phyloP scores from a whole-genome alignment of 768 basidiomycete species.

The Dacryopinax primogenitus region DNA sequence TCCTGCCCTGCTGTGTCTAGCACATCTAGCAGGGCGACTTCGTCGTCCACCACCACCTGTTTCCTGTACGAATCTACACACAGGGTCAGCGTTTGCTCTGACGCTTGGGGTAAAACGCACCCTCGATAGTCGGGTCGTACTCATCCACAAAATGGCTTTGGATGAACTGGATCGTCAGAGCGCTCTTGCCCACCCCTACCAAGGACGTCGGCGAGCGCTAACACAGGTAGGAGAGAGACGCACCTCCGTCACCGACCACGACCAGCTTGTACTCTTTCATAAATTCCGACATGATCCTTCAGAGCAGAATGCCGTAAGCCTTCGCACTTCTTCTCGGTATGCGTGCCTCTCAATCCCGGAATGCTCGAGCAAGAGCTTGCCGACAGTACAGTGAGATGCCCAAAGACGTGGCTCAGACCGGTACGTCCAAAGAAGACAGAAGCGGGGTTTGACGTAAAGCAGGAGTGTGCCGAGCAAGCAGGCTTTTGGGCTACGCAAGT shows the following conservation, averaged over 20 bases:
- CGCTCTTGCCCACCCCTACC: slow-evolving; percentile 27
- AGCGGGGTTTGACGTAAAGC: too few relatives aligned
- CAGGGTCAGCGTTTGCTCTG: not conserved
- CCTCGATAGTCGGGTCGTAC: slow-evolving; percentile 37
- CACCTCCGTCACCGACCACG: slow-evolving; percentile 34
- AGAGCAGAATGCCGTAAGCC: not conserved
- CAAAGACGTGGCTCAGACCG: too few relatives aligned
- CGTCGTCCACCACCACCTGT: slow-evolving; percentile 35
- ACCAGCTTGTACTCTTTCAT: slow-evolving; percentile 33
- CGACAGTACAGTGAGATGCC: too few relatives aligned
- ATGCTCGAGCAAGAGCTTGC: too few relatives aligned
- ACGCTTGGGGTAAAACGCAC: slow-evolving; percentile 17
- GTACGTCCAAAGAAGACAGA: too few relatives aligned
- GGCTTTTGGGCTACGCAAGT: too few relatives aligned
- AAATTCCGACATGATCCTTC: slow-evolving; percentile 2
- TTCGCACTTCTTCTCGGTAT: not conserved
- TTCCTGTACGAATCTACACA: slow-evolving; percentile 36
- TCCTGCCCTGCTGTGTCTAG: slow-evolving; percentile 41
- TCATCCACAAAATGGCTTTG: slow-evolving; percentile 29
- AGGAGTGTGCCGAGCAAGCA: too few relatives aligned
- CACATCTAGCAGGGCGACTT: slow-evolving; percentile 35
- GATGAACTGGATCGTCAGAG: slow-evolving; percentile 34
- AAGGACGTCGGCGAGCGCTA: slow-evolving; percentile 13
- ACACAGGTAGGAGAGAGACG: not conserved
- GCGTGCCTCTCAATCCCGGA: too few relatives aligned